Conservation (phyloP, 2,329 filamentous ascomycete species). For the Amauroascus niger region DNA sequence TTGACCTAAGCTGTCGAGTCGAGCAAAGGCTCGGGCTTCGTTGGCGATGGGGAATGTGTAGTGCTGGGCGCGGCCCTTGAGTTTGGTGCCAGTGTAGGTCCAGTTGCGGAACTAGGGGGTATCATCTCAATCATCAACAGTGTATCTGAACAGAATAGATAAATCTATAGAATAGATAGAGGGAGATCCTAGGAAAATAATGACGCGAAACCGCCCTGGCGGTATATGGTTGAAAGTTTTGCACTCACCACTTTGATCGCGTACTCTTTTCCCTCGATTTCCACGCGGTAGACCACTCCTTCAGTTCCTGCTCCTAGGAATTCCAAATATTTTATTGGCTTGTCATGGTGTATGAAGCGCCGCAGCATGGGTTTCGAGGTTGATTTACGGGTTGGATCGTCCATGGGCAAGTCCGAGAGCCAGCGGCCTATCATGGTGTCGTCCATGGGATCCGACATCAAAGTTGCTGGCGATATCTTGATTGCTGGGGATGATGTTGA, state of each 20-base stretch:
- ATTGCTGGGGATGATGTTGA: background rate
- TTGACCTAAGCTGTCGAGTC: slow-evolving; percentile 12
- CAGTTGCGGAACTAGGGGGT: background rate
- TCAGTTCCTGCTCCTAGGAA: slow-evolving; percentile 9
- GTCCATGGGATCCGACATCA: slow-evolving; percentile 5
- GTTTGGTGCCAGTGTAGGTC: background rate
- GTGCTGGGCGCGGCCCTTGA: background rate
- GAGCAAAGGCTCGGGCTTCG: slow-evolving; percentile 15
- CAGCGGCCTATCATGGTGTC: slow-evolving; percentile 11
- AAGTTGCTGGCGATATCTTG: background rate
- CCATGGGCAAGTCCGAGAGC: slow-evolving; percentile 13
- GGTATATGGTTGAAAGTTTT: background rate
- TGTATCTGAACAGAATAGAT: too few species aligned
- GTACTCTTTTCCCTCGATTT: slow-evolving; percentile 10
- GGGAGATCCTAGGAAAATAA: background rate
- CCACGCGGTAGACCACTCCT: slow-evolving; percentile 8
- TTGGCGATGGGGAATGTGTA: slow-evolving; percentile 9
- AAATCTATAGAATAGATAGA: background rate
- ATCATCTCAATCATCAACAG: background rate
- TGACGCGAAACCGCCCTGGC: too few species aligned
- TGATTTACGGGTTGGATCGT: slow-evolving; percentile 11
- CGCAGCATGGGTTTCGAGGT: slow-evolving; percentile 10
- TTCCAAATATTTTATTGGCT: slow-evolving; percentile 8
- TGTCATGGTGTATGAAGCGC: slow-evolving; percentile 14
- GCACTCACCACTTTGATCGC: slow-evolving; percentile 14